phyloP scores from a whole-genome alignment of 2,329 filamentous ascomycete genomes.

The Aspergillus sclerotialis region DNA sequence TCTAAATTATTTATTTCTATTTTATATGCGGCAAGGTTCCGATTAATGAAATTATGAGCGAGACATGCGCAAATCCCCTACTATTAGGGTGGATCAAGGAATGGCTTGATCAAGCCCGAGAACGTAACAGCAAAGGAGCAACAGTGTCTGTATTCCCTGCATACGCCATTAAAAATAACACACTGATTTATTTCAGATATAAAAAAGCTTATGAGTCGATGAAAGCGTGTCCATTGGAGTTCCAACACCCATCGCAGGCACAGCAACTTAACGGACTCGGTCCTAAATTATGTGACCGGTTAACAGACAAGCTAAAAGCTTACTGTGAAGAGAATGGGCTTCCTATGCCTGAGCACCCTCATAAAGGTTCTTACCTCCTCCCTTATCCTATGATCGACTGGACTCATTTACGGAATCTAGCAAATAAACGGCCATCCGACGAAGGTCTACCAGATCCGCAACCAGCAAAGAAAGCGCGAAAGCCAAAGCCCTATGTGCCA shows the following conservation, averaged over 20 bases:
- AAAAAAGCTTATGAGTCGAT: conserved; percentile 70
- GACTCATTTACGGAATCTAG: conserved; percentile 11
- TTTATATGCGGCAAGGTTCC: not conserved
- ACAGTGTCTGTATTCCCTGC: conserved; percentile 37
- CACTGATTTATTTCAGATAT: conserved; percentile 45
- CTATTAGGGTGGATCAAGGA: conserved; percentile 69
- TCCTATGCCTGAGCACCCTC: conserved; percentile 57
- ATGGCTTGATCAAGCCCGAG: conserved; percentile 63
- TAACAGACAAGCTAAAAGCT: conserved; percentile 51
- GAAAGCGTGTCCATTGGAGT: conserved; percentile 63
- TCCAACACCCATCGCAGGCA: conserved; percentile 66
- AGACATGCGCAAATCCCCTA: conserved; percentile 59
- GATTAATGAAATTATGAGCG: too few relatives aligned
- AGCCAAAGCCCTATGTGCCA: conserved; percentile 63
- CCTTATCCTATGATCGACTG: not conserved
- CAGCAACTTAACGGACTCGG: conserved; percentile 69
- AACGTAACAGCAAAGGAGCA: conserved; percentile 63
- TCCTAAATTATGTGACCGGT: conserved; percentile 60
- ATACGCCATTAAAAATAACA: not conserved
- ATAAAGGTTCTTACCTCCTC: conserved; percentile 23
- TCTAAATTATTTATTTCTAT: not conserved
- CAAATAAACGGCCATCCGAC: conserved; percentile 24
- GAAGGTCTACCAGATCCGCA: conserved; percentile 24
- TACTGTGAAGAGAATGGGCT: conserved; percentile 62
- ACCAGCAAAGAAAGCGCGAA: conserved; percentile 49